These are phyloP conservation scores for Nicotiana otophora DNA, from an alignment of 257 asterid genomes.

Conservation along the genomic window DNA sequence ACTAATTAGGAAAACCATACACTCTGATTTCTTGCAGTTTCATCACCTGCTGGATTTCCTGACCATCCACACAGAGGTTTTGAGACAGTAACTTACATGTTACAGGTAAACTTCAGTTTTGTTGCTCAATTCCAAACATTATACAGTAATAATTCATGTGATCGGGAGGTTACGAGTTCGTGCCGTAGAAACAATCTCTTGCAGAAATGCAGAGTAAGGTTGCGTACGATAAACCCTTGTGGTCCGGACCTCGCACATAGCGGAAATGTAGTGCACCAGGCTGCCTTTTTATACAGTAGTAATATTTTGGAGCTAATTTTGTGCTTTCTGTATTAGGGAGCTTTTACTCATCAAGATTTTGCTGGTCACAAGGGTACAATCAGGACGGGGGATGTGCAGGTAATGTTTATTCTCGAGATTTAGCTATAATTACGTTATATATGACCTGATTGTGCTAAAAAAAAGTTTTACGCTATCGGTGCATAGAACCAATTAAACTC, in stretches of 20 bases:
- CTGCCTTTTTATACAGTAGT: too few species aligned
- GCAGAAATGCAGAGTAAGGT: too few species aligned
- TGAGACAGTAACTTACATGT: conserved; percentile 86
- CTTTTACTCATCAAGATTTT: conserved; percentile 84
- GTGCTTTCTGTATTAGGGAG: conserved; percentile 44
- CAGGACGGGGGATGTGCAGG: conserved; percentile 85
- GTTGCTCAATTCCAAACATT: too few species aligned
- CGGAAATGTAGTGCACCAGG: too few species aligned
- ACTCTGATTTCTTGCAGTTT: conserved; percentile 33
- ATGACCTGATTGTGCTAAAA: background rate
- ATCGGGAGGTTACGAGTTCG: too few species aligned
- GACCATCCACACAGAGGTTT: conserved; percentile 98
- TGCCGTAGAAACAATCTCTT: too few species aligned
- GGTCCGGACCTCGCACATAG: too few species aligned
- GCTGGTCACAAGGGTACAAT: conserved; percentile 84
- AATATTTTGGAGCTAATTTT: background rate
- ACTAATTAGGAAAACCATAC: background rate
- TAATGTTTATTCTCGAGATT: conserved; percentile 12
- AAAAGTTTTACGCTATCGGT: background rate
- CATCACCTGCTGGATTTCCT: conserved; percentile 95
- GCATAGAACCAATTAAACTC: background rate
- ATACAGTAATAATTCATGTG: too few species aligned
- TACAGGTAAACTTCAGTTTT: conserved; percentile 41
- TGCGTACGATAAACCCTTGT: too few species aligned
- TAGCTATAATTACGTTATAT: too few species aligned